Evolutionary conservation across 176 grass and related monocot species (phyloP), one percentile per base, ranked within the genome.

Genomic region (Avena insularis): DNA sequence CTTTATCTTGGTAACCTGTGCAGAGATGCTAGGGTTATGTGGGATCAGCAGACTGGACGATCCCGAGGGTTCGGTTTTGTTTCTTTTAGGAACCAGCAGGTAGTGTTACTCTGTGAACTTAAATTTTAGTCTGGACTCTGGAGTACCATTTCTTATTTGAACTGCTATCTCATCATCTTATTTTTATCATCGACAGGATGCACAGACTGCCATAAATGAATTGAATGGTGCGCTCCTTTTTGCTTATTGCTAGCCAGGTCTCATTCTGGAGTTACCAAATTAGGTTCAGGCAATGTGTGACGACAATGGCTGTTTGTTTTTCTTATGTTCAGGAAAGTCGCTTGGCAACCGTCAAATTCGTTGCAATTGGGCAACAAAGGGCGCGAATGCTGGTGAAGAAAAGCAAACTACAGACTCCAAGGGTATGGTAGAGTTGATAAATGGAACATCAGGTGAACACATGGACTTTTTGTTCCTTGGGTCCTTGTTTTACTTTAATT

Each of bases 11-110:
- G 69, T 87, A 85, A 55, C 57, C 78, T 84, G 43, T 82, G 47
- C 86, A 98, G 96, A 87, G 96, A 98, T 91, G 96, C 96, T 71
- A 95, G 96, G 82, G 96, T 98, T 84, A 98, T 98, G 96, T 98
- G 96, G 96, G 96, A 98, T 75, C 96, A 98, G 76, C 94, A 98
- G 62, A 98, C 96, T 33, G 96, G 96, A 67, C 93, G 96, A 38
- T 96, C 96, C 15, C 93, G 96, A 82, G 96, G 96, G 62, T 98
- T 98, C 62, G 96, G 96, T 88, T 98, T 98, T 92, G 96, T 98
- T 86, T 98, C 93, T 80, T 98, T 98, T 87, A 95, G 96, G 53
- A 94, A 82, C 45, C 93, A 98, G 86, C 96, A 98, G 96, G 96
- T 98, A 79, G 57, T 62, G 80, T 83, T 17, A 80, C 47, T 31